Conservation (phyloP, 129 eudicot genomes). For the Ambrosia trifida region DNA sequence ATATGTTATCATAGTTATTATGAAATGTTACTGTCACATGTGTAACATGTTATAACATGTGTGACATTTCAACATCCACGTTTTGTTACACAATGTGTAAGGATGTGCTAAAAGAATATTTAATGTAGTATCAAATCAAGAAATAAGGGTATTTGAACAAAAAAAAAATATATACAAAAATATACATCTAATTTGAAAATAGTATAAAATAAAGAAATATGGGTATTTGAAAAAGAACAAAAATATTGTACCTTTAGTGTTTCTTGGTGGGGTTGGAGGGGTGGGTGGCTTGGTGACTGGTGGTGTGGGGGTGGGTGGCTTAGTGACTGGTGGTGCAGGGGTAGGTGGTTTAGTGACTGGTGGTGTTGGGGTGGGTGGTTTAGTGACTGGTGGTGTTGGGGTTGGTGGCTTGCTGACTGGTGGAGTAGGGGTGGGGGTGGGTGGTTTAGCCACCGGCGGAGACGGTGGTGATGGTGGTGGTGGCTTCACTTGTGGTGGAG, state of each 20-base stretch:
- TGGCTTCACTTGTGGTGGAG: constrained; percentile 25
- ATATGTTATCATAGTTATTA: too few relatives aligned
- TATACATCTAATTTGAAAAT: background rate
- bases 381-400: constrained; percentile 32
- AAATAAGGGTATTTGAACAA: too few relatives aligned
- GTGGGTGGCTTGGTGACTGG: constrained; percentile 24
- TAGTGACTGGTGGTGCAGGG: constrained; percentile 35
- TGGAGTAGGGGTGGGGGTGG: background rate
- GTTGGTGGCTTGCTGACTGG: constrained; percentile 10
- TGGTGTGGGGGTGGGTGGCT: constrained; percentile 36
- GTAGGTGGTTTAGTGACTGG: constrained; percentile 7
- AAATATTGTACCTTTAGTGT: constrained; percentile 39
- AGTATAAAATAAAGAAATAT: background rate
- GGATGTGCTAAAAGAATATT: too few relatives aligned
- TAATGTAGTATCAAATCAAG: too few relatives aligned
- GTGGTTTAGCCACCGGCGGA: constrained; percentile 19
- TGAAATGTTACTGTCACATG: too few relatives aligned
- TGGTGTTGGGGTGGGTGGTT: constrained; percentile 38
- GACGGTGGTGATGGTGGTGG: constrained; percentile 27
- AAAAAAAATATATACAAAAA: background rate
- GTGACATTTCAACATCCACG: too few relatives aligned
- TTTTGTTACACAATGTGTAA: too few relatives aligned
- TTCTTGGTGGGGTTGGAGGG: constrained; percentile 50
- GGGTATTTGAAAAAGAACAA: background rate
- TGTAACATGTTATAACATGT: too few relatives aligned